These are phyloP conservation scores for Gracilariopsis chorda DNA, from an alignment of 23 red algal species.

Conservation along the genomic window DNA sequence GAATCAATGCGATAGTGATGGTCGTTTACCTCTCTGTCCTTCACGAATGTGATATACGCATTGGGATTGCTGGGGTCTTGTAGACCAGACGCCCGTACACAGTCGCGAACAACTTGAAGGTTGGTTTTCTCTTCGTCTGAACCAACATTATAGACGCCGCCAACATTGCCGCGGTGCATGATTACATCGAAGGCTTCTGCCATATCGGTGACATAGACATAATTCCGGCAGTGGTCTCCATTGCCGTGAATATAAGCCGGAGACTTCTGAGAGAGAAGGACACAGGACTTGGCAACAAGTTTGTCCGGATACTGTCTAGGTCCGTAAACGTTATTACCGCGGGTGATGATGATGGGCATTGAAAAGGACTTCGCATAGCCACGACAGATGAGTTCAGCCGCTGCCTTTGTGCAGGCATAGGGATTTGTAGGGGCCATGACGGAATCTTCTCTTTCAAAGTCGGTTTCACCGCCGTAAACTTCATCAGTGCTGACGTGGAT, in stretches of 20 bases:
- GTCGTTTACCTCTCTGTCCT: slow-evolving; percentile 92
- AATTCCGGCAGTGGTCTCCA: slow-evolving; percentile 77
- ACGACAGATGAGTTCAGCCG: slow-evolving; percentile 88
- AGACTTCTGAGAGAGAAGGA: slow-evolving; percentile 42
- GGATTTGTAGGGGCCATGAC: slow-evolving; percentile 94
- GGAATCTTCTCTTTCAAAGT: slow-evolving; percentile 84
- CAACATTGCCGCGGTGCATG: slow-evolving; percentile 79
- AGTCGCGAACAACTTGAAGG: slow-evolving; percentile 76
- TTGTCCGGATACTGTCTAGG: slow-evolving; percentile 99
- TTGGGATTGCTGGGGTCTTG: slow-evolving; percentile 7
- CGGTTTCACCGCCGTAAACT: slow-evolving; percentile 93
- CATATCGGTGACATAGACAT: slow-evolving; percentile 88
- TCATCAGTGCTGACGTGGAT: slow-evolving; percentile 98
- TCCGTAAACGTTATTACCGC: slow-evolving; percentile 97
- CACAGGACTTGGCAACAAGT: slow-evolving; percentile 88
- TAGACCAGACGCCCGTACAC: slow-evolving; percentile 62
- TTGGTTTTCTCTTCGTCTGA: slow-evolving; percentile 86
- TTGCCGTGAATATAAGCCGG: slow-evolving; percentile 90
- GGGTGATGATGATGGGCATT: slow-evolving; percentile 94
- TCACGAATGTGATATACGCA: slow-evolving; percentile 67
- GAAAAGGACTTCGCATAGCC: slow-evolving; percentile 90
- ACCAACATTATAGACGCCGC: slow-evolving; percentile 95
- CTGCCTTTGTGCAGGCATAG: slow-evolving; percentile 96
- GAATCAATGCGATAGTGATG: slow-evolving; percentile 86
- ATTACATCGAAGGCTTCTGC: slow-evolving; percentile 92